These are phyloP conservation scores for Pseudomicrostroma phylloplanum DNA, from an alignment of 1,284 basidiomycete species.

Conservation along the genomic window DNA sequence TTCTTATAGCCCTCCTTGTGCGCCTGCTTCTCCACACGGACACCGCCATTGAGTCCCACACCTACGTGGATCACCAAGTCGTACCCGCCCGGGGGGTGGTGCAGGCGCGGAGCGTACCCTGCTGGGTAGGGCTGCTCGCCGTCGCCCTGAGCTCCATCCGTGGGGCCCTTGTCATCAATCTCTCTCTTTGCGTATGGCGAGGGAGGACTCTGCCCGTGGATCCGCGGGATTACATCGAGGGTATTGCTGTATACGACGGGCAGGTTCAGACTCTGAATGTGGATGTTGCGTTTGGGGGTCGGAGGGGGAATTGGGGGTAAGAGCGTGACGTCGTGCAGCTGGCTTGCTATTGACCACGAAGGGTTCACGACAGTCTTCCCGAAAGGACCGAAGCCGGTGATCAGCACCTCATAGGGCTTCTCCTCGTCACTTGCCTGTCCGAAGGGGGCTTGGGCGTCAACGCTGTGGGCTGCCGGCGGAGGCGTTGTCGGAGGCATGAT, in stretches of 20 bases:
- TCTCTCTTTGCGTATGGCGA: constrained; percentile 2
- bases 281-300: not conserved
- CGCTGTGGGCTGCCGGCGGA: no score
- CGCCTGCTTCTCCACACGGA: not conserved
- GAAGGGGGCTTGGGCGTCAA: no score
- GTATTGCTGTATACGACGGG: not conserved
- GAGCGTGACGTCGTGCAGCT: not conserved
- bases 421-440: not conserved
- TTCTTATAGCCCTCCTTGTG: not conserved
- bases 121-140: not conserved
- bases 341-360: not conserved
- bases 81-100: not conserved
- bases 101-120: not conserved
- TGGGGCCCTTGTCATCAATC: not conserved
- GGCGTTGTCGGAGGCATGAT: no score
- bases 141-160: constrained; percentile 2
- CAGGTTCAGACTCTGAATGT: constrained; percentile 3
- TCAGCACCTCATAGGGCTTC: not conserved
- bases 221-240: not conserved
- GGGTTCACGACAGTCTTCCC: not conserved
- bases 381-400: constrained; percentile 6
- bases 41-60: not conserved
- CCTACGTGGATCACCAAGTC: not conserved
- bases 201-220: not conserved
- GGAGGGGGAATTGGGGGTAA: not conserved